Evolutionary conservation across 2,329 filamentous ascomycete genomes (phyloP).

Genomic region (Eutypa lata): DNA sequence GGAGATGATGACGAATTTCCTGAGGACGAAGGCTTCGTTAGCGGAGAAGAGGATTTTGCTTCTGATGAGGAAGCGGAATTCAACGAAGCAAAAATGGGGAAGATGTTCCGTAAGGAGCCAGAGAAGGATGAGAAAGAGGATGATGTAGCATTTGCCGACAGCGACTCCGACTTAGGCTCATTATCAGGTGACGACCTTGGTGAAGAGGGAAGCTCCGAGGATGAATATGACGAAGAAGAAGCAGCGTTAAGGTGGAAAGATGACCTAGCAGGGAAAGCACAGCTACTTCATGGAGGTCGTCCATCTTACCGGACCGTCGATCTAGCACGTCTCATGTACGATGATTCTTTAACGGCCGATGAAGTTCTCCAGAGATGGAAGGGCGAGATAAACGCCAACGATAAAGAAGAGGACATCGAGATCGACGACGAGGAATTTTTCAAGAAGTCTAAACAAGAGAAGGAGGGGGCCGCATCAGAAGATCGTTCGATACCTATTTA

Average conservation of each 20-base stretch:
- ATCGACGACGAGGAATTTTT: conserved; percentile 63
- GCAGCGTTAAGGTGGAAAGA: conserved; percentile 82
- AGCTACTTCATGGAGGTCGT: conserved; percentile 65
- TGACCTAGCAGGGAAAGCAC: conserved; percentile 74
- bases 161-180: conserved; percentile 93
- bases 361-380: conserved; percentile 80
- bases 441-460: conserved; percentile 59
- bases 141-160: conserved; percentile 89
- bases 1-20: conserved; percentile 44
- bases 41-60: conserved; percentile 50
- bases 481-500: conserved; percentile 76
- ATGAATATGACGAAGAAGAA: conserved; percentile 58
- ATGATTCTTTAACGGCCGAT: conserved; percentile 69
- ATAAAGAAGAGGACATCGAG: conserved; percentile 54
- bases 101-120: conserved; percentile 53
- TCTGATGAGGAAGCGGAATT: conserved; percentile 56
- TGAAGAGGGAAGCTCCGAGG: conserved; percentile 41
- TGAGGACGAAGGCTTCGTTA: conserved; percentile 52
- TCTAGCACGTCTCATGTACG: conserved; percentile 85
- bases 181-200: conserved; percentile 59
- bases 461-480: conserved; percentile 68
- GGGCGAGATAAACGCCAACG: conserved; percentile 57
- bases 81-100: conserved; percentile 57
- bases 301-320: conserved; percentile 76
- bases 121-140: conserved; percentile 56